A percentile compares a stretch with the other conserved stretches of the same genome.
These are phyloP conservation scores for Raffaelea ambrosiae DNA, from an alignment of 2,329 filamentous ascomycete species.

Conservation along the genomic window DNA sequence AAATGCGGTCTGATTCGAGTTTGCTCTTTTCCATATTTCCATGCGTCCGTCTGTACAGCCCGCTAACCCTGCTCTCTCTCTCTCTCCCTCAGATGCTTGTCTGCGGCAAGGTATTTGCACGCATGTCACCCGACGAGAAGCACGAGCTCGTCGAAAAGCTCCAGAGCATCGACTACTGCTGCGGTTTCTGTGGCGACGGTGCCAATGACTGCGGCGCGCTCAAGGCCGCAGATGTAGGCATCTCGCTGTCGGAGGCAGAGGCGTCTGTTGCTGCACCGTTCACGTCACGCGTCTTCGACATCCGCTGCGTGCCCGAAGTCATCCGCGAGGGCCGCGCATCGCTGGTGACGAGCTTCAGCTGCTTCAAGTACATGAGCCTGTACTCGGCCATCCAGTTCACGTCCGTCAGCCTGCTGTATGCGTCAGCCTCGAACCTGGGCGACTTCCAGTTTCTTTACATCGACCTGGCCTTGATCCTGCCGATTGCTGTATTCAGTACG, in stretches of 20 bases:
- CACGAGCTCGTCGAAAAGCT: conserved; percentile 96
- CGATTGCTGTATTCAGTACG: conserved; percentile 89
- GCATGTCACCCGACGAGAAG: conserved; percentile 98
- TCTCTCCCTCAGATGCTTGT: conserved; percentile 94
- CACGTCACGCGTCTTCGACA: conserved; percentile 91
- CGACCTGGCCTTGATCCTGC: conserved; percentile 82
- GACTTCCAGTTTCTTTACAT: conserved; percentile 98
- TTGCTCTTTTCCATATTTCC: conserved; percentile 9
- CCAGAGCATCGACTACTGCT: conserved; percentile 91
- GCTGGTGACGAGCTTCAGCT: conserved; percentile 96
- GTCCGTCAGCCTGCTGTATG: conserved; percentile 92
- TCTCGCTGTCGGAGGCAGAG: conserved; percentile 93
- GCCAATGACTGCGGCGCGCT: conserved; percentile 96
- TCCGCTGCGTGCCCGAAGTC: conserved; percentile 86
- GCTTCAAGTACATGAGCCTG: conserved; percentile 99
- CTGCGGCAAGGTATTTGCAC: conserved; percentile 84
- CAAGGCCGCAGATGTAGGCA: conserved; percentile 95
- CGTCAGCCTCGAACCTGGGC: conserved; percentile 84
- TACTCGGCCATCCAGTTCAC: conserved; percentile 99
- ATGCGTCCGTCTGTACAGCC: neutral
- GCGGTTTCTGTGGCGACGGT: conserved; percentile 93
- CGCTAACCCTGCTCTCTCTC: neutral
- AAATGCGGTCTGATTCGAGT: too few relatives aligned
- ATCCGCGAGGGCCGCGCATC: conserved; percentile 91
- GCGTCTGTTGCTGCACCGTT: conserved; percentile 98